Evolutionary conservation across 257 asterid genomes (phyloP), one percentile per base, ranked within the genome.

Genomic region (Echium plantagineum): DNA sequence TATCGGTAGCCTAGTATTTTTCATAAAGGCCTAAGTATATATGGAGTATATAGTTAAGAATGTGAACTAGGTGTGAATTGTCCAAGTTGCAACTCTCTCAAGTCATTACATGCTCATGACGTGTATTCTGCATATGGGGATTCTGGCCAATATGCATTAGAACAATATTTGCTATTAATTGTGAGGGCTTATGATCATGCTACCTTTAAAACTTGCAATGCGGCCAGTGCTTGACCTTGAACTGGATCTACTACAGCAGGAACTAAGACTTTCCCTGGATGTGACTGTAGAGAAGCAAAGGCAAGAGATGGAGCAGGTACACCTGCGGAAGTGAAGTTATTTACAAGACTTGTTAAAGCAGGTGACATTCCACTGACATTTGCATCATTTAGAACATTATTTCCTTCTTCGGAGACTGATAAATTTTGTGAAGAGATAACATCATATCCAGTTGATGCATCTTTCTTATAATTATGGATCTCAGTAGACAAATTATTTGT

Each of bases 221-320:
- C 97, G 68, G 96, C 75, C 52, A 93, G 67, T 49, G 88, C 95
- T 60, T 83, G 96, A 72, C 82, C 81, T 59, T 93, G 99, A 72
- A 84, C 91, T 73, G 84, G 94, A 89, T 93, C 99, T 58, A 84
- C 73, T 35, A 63, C 79, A 78, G 99, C 99, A 66, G 99, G 96
- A 69, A 93, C 86, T 86, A 93, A 78, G 83, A 93, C 87, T 80
- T 83, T 93, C 53, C 97, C 97, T 7, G 91, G 85, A 71, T 73
- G 80, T 68, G 79, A 63, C 79, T 69, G 87, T 71, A 84, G 77
- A 75, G 94, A 80, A 70, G 85, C 82, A 76, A 94, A 83, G 70
- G 84, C 86, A 67, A 74, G 59, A 71, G 96, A 81, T 57, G 97
- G 97, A 75, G 99, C 99, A 71, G 99, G 99, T 75, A 86, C 81